Base-by-base conservation (phyloP, 2,329 filamentous ascomycete species). In the Diaporthe eres region DNA sequence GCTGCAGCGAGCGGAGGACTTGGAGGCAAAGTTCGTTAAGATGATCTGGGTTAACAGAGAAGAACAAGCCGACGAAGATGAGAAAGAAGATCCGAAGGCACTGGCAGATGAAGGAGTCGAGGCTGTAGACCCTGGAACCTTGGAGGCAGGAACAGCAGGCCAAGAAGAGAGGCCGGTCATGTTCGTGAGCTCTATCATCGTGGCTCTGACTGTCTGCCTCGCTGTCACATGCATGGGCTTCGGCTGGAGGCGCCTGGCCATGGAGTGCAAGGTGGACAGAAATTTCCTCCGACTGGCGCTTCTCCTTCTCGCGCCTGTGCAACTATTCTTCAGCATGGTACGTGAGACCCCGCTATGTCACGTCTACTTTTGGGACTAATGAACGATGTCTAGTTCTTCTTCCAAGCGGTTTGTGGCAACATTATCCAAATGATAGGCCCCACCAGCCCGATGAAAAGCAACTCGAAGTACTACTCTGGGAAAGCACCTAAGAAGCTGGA, bases 391-490 rank as follows among this genome's bases (percentile, higher is more conserved):
- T 25, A 76, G 74, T 76, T 76, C 61, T 76, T 76, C 55, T 76
- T 72, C 44, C 74, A 76, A 53, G 58, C 71, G 22, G 15, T 76
- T 7, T 72, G 47, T 60, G 53, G 74, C 53, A 60, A 76, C 44
- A 74, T 61, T 39, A 55, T 55, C 31, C 71, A 72, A 58, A 31
- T 76, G 31, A 8, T 71, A 4, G 94, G 94, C 9, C 94, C 94
- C 0, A 91, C 95, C 74, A 89, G 90, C 63, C 93, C 96, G 82
- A 88, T 96, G 82, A 90, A 88, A 49, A 85, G 89, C 80, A 97
- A 97, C 88, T 95, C 94, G 81, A 94, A 94, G 83, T 96, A 93
- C 86, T 97, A 94, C 85, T 96, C 94, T 0, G 94, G 93, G 1
- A 87, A 88, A 25, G 88, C 92, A 15, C 92, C 93, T 1, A 89